Base-by-base conservation (phyloP, 2,329 filamentous ascomycete species). In the Purpureocillium takamizusanense region DNA sequence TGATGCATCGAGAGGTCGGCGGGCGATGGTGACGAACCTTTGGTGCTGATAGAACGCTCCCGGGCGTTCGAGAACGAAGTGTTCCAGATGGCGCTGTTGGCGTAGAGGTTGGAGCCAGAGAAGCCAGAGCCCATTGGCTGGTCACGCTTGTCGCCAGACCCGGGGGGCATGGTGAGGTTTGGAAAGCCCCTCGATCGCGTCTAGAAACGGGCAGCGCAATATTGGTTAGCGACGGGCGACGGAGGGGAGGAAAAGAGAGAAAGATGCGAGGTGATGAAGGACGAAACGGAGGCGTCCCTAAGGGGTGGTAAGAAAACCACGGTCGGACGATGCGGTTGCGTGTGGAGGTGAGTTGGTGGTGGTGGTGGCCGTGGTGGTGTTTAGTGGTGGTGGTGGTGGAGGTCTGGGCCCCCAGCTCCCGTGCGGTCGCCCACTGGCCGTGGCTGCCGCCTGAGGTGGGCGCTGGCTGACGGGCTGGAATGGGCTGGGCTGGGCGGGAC, bases 41-140 rank as follows among this genome's bases (percentile, higher is more conserved):
- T 65, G 36, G 68, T 58, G 35, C 59, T 62, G 29, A 61, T 57
- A 34, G 61, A 52, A 33, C 52, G 52, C 37, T 55, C 44, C 69
- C 72, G 50, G 59, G 65, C 42, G 61, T 62, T 54, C 59, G 59
- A 51, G 33, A 51, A 44, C 36, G 51, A 62, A 42, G 69, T 62
- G 13, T 66, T 66, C 56, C 59, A 62, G 41, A 62, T 61, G 43
- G 51, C 57, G 30, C 48, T 50, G 39, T 53, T 55, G 7, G 56
- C 43, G 37, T 63, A 65, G 51, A 69, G 45, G 49, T 50, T 51
- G 33, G 59, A 49, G 46, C 51, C 50, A 27, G 51, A 39, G 44
- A 64, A 63, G 37, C 55, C 55, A 50, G 55, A 65, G 60, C 66
- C 65, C 61, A 60, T 47, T 37, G 58, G 51, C 51, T 64, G 61